These are phyloP conservation scores for Auricularia sp. DNA, from an alignment of 768 basidiomycete species.

Conservation along the genomic window DNA sequence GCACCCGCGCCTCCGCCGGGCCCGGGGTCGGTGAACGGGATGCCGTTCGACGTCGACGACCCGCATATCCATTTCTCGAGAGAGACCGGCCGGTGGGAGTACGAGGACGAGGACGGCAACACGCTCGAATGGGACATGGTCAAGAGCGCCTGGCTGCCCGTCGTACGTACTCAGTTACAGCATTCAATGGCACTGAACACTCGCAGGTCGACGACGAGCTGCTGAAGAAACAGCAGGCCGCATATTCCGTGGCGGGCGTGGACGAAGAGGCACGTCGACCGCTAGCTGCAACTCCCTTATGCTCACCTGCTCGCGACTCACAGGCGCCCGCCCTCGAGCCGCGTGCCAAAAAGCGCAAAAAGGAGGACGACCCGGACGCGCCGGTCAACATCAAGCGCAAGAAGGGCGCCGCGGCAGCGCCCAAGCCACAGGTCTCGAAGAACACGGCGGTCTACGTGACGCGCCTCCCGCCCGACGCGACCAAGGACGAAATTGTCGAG, in stretches of 20 bases:
- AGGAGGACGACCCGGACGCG: slow-evolving; percentile 70
- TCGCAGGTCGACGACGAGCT: slow-evolving; percentile 78
- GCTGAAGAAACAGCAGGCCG: slow-evolving; percentile 84
- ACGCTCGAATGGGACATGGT: slow-evolving; percentile 80
- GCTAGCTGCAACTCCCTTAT: slow-evolving; percentile 9
- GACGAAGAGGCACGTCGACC: slow-evolving; percentile 71
- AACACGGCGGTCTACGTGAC: slow-evolving; percentile 91
- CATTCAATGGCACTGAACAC: background rate
- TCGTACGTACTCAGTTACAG: slow-evolving; percentile 44
- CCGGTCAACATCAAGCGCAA: slow-evolving; percentile 61
- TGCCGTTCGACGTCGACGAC: slow-evolving; percentile 29
- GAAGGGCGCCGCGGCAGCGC: slow-evolving; percentile 40
- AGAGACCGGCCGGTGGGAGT: slow-evolving; percentile 68
- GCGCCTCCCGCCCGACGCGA: slow-evolving; percentile 67
- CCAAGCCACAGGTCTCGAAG: slow-evolving; percentile 53
- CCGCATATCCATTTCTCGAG: slow-evolving; percentile 76
- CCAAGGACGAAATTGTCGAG: slow-evolving; percentile 61
- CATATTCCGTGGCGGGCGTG: slow-evolving; percentile 85
- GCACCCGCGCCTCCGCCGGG: no score
- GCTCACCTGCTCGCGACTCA: slow-evolving; percentile 13
- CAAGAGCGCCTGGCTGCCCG: slow-evolving; percentile 72
- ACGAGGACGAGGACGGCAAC: slow-evolving; percentile 82
- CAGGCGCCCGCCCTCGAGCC: slow-evolving; percentile 72
- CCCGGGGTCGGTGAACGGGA: background rate
- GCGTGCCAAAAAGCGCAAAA: slow-evolving; percentile 66